Evolutionary conservation across 305 asterid species (phyloP).

Genomic region (Fraxinus dipetala): DNA sequence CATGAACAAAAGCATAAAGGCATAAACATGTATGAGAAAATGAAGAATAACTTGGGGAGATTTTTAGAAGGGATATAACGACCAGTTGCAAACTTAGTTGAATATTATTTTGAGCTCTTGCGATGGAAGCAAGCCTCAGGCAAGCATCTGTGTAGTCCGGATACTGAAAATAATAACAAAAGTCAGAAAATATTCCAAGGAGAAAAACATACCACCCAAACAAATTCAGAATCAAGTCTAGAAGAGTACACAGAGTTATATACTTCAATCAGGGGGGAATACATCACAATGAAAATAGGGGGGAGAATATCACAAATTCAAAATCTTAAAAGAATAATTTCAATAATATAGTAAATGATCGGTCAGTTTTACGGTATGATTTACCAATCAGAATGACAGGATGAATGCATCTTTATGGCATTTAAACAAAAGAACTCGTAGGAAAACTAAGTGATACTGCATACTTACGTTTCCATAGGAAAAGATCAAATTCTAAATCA

Average conservation of each 20-base stretch:
- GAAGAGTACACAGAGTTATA: neutral
- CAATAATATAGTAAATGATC: neutral
- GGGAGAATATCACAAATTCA: neutral
- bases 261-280: neutral
- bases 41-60: neutral
- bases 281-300: neutral
- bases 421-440: neutral
- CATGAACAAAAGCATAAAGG: neutral
- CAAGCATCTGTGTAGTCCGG: constrained; percentile 89
- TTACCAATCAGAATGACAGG: neutral
- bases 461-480: neutral
- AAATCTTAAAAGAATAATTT: neutral
- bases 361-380: neutral
- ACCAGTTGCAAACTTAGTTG: constrained; percentile 87
- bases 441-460: neutral
- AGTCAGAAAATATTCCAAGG: constrained; percentile 20
- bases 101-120: constrained; percentile 79
- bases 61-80: constrained; percentile 21
- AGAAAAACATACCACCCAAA: constrained; percentile 3
- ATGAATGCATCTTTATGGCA: neutral
- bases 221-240: neutral
- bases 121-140: constrained; percentile 92
- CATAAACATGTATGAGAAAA: constrained; percentile 1
- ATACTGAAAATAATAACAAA: constrained; percentile 51
- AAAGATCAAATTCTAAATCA: neutral